Percentiles rank a stretch among this genome's conserved stretches.
These are phyloP conservation scores for Thraustochytrium striatum DNA, from an alignment of 352 stramenopile species.

Conservation along the genomic window DNA sequence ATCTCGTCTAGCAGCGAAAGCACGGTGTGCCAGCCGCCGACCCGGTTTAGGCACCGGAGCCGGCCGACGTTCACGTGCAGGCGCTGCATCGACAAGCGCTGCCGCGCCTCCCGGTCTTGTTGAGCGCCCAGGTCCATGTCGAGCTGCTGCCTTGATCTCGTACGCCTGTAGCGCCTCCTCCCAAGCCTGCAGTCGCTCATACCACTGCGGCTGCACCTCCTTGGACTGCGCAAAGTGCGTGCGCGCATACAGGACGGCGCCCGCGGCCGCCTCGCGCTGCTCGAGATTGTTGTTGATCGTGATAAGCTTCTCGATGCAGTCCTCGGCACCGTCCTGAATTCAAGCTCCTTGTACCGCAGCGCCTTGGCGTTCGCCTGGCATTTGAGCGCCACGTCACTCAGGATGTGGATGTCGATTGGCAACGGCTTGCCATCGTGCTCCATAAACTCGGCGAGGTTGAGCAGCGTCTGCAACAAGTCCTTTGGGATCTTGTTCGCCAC, in stretches of 20 bases:
- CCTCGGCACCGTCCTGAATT: slow-evolving; percentile 79
- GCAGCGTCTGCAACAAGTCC: slow-evolving; percentile 90
- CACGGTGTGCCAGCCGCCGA: slow-evolving; percentile 62
- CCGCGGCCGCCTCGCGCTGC: slow-evolving; percentile 86
- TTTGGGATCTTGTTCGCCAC: slow-evolving; percentile 73
- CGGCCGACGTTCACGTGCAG: slow-evolving; percentile 70
- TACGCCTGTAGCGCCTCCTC: slow-evolving; percentile 88
- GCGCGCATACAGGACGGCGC: slow-evolving; percentile 89
- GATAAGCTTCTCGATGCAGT: slow-evolving; percentile 95
- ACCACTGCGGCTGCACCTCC: slow-evolving; percentile 88
- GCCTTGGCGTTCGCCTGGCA: slow-evolving; percentile 96
- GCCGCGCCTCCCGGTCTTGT: background rate
- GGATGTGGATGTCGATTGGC: slow-evolving; percentile 78
- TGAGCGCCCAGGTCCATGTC: background rate
- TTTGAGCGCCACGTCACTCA: slow-evolving; percentile 91
- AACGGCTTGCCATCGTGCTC: slow-evolving; percentile 92
- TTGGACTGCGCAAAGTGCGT: slow-evolving; percentile 58
- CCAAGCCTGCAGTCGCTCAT: slow-evolving; percentile 96
- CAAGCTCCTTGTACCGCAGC: slow-evolving; percentile 90
- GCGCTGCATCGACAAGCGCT: background rate
- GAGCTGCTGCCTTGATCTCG: slow-evolving; percentile 66
- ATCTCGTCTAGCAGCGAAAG: slow-evolving; percentile 52
- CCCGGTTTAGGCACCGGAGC: slow-evolving; percentile 92
- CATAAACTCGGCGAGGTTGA: slow-evolving; percentile 98
- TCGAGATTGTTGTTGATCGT: slow-evolving; percentile 98